Evolutionary conservation across 345 rosid genomes (phyloP), one percentile per base, ranked within the genome.

Genomic region (Gossypium sturtianum): DNA sequence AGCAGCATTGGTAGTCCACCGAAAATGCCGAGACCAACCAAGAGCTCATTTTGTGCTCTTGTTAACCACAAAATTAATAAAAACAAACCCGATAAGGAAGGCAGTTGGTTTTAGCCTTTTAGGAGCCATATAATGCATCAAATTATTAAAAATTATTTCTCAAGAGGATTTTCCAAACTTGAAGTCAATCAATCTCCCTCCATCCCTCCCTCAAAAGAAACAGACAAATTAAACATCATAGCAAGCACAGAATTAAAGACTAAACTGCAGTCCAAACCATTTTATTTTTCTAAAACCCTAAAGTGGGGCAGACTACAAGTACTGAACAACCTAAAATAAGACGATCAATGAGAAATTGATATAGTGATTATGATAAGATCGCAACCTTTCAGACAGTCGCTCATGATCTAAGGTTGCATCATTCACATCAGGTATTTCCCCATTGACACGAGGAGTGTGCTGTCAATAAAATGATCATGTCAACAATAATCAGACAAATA

Each of bases 401-500:
- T 83, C 93, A 80, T 94, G 98, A 82, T 94, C 95, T 78, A 92
- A 80, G 72, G 89, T 84, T 78, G 98, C 98, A 79, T 94, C 95
- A 79, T 84, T 88, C 65, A 86, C 86, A 77, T 90, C 93, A 7
- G 98, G 97, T 75, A 92, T 91, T 78, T 84, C 74, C 58, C 87
- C 89, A 83, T 90, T 92, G 64, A 94, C 75, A 74, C 97, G 88
- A 51, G 98, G 98, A 52, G 93, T 92, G 79, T 84, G 98, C 98
- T 94, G 93, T 78, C 81, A 83, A 79, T 22, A 88, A 9, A 85
- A 61, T 20, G 49, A 78, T 72, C 34, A 66, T 45, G 77, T 69
- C 38, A 59, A 57, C 12, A 22, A 57, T 57, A 25, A 57, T 57
- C 15, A 52, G 12, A 25, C n/a, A 68, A 68, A 22, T 48, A 25